These are phyloP conservation scores for Blastobotrys serpentis DNA, from an alignment of 1,139 yeast species.

Conservation along the genomic window DNA sequence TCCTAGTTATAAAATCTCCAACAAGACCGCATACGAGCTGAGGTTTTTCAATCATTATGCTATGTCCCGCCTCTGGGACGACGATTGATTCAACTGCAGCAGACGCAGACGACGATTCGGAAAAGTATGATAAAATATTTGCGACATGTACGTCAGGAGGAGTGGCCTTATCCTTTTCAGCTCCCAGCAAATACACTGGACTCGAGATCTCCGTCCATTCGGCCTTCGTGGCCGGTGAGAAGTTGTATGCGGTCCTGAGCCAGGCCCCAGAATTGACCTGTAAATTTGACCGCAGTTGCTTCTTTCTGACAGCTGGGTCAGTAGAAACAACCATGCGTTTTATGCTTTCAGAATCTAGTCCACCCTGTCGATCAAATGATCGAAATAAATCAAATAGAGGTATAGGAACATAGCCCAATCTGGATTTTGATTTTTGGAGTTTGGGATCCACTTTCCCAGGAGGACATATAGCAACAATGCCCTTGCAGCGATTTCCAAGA, in stretches of 20 bases:
- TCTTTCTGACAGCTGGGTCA: constrained; percentile 41
- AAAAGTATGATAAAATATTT: constrained; percentile 29
- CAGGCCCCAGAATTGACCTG: constrained; percentile 59
- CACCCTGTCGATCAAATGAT: constrained; percentile 60
- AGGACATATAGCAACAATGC: constrained; percentile 46
- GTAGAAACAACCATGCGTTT: constrained; percentile 47
- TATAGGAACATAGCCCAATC: constrained; percentile 46
- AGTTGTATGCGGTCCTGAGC: constrained; percentile 53
- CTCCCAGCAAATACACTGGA: constrained; percentile 55
- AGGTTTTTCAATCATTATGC: constrained; percentile 62
- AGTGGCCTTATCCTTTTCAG: constrained; percentile 57
- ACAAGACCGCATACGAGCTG: constrained; percentile 63
- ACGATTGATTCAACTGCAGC: constrained; percentile 29
- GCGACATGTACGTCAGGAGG: constrained; percentile 42
- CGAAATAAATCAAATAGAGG: constrained; percentile 54
- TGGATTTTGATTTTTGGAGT: constrained; percentile 24
- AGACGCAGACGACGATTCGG: constrained; percentile 19
- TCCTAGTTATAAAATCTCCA: constrained; percentile 54
- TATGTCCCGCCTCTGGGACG: constrained; percentile 63
- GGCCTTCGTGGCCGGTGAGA: constrained; percentile 44
- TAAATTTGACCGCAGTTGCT: constrained; percentile 71
- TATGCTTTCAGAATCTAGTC: constrained; percentile 59
- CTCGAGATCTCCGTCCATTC: constrained; percentile 42
- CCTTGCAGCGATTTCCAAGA: constrained; percentile 38
- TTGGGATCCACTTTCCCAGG: constrained; percentile 51